phyloP scores from a whole-genome alignment of 139 green algal genomes.

The Tetradesmus lagerheimii region DNA sequence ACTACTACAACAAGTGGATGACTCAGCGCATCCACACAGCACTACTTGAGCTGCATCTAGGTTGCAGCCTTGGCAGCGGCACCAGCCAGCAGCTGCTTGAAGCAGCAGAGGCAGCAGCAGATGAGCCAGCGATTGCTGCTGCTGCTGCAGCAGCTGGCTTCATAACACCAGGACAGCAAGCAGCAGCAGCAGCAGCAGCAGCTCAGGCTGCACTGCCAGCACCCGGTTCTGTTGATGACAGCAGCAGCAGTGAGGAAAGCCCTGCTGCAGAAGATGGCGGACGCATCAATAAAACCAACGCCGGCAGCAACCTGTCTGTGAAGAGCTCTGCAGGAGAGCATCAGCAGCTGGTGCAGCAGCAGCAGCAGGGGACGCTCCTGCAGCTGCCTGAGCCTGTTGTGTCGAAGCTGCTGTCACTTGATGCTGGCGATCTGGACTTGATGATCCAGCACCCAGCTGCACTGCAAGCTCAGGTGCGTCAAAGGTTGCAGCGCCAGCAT shows the following conservation, averaged over 20 bases:
- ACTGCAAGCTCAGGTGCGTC: constrained; percentile 35
- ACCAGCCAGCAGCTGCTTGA: constrained; percentile 2
- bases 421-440: constrained; percentile 38
- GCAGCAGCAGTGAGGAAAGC: background rate
- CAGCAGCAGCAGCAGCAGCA: background rate
- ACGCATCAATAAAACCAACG: background rate
- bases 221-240: background rate
- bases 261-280: background rate
- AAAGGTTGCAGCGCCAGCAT: no score
- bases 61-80: background rate
- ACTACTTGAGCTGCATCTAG: constrained; percentile 20
- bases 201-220: background rate
- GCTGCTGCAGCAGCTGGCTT: constrained; percentile 32
- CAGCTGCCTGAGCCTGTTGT: constrained; percentile 31
- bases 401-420: constrained; percentile 32
- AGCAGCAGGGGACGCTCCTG: background rate
- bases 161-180: background rate
- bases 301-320: no score
- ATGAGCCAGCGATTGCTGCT: background rate
- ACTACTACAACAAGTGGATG: constrained; percentile 47
- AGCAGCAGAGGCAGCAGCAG: constrained; percentile 35
- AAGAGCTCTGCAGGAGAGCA: background rate
- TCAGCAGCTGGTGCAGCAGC: background rate
- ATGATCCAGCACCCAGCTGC: constrained; percentile 31
- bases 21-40: constrained; percentile 17